Evolutionary conservation across 2,329 filamentous ascomycete genomes (phyloP).

Genomic region (Paradendryphiella salina): DNA sequence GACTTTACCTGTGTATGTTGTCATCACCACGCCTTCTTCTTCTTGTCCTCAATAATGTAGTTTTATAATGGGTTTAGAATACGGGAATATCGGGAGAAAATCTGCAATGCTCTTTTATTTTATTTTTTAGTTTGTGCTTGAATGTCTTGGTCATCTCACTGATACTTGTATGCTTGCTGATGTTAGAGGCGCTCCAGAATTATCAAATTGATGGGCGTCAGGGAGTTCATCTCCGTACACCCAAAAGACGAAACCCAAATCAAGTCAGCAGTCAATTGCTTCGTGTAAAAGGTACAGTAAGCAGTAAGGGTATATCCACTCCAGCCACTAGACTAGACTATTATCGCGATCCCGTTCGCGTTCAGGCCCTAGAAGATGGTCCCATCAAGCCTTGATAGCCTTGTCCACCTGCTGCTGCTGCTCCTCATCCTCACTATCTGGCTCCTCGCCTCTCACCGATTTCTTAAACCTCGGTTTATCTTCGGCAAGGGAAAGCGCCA

Average conservation of each 20-base stretch:
- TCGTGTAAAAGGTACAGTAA: no score
- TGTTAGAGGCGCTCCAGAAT: no score
- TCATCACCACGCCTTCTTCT: background rate
- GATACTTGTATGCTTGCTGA: no score
- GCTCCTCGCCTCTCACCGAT: constrained; percentile 24
- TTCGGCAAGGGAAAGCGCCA: constrained; percentile 31
- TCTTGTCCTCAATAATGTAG: constrained; percentile 8
- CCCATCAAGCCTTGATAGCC: constrained; percentile 5
- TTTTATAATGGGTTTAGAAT: constrained; percentile 7
- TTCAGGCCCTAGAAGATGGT: no score
- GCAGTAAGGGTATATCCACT: no score
- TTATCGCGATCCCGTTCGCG: no score
- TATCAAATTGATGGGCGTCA: no score
- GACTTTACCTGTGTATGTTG: constrained; percentile 5
- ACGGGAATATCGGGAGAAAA: background rate
- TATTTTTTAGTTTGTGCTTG: background rate
- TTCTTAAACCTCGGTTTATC: constrained; percentile 40
- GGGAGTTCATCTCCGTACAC: no score
- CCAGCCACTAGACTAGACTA: no score
- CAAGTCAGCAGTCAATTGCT: no score
- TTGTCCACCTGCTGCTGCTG: constrained; percentile 18
- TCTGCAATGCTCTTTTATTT: background rate
- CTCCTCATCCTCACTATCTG: constrained; percentile 35
- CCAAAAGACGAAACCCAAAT: no score
- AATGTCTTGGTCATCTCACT: background rate